Base-by-base conservation (phyloP, 2,329 filamentous ascomycete species). In the Xylariales sp. region DNA sequence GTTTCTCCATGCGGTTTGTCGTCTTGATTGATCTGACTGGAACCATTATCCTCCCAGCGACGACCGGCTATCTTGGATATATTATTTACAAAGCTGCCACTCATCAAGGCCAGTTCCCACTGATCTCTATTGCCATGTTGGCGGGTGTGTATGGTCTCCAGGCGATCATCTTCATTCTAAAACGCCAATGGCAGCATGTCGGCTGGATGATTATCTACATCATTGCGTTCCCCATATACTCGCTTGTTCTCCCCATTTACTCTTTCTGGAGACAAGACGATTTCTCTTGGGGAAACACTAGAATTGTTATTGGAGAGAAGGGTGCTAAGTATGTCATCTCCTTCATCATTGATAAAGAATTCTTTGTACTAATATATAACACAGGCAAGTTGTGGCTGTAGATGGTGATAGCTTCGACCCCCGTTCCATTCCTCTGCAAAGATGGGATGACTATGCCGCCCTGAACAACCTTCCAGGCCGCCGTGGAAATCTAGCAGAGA, bases 211-310 rank as follows among this genome's bases (percentile, higher is more conserved):
- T 98, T 49, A 97, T 98, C 58, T 98, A 98, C 66, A 76, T 98
- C 45, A 52, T 94, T n/a, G 93, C 93, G 3, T 96, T 86, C 70
- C 93, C 93, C 0, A 85, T 98, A 51, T 96, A 91, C 70, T 93
- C 85, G 4, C 87, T 98, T 53, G 59, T 94, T 46, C 76, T 98
- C 11, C 93, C 93, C 1, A 69, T 98, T 46, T 98, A 97, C 70
- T 95, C 91, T 1, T 98, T 98, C 83, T 98, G 93, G 93, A 95
- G 96, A 66, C 90, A 96, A 63, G 93, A 98, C 65, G 91, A 98
- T 67, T 98, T 98, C 74, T 83, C 83, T 2, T 98, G 93, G 93
- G 93, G 93, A 74, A 97, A 93, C 68, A 98, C 93, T 1, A 89
- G 93, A 77, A 81, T 98, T 48, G 93, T 98, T 50, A 86, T 97